Percentiles rank a stretch among this genome's conserved stretches.
phyloP scores from a whole-genome alignment of 2,329 filamentous ascomycete genomes.

The Verticillium dahliae region DNA sequence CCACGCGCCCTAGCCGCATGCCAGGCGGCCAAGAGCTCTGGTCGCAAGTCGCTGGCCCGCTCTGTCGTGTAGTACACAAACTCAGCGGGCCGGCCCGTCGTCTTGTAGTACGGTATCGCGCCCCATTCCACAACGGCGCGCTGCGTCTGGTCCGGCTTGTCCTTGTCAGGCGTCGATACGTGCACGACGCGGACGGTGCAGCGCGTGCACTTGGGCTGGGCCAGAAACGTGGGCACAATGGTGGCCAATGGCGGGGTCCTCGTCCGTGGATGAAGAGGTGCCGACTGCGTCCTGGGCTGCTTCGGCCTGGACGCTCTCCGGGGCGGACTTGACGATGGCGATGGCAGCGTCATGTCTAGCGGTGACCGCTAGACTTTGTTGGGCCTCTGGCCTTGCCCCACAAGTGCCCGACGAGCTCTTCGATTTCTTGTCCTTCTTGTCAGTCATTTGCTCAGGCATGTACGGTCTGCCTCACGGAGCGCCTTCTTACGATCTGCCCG shows the following conservation, averaged over 20 bases:
- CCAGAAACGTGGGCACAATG: constrained; percentile 9
- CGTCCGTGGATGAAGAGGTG: constrained; percentile 8
- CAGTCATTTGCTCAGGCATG: neutral
- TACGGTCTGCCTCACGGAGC: neutral
- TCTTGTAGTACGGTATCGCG: constrained; percentile 10
- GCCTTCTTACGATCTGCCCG: neutral
- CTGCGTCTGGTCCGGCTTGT: neutral
- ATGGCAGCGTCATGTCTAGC: neutral
- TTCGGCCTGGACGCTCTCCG: neutral
- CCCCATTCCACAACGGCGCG: constrained; percentile 12
- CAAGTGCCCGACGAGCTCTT: neutral
- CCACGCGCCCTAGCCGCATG: neutral
- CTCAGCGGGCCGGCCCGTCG: constrained; percentile 9
- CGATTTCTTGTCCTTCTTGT: neutral
- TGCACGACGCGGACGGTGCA: constrained; percentile 12
- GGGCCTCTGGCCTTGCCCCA: neutral
- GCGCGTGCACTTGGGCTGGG: constrained; percentile 7
- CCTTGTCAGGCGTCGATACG: constrained; percentile 2
- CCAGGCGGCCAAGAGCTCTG: constrained; percentile 6
- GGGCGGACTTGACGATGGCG: neutral
- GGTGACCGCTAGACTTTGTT: neutral
- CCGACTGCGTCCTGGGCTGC: neutral
- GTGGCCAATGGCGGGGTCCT: constrained; percentile 9
- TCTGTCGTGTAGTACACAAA: constrained; percentile 11
- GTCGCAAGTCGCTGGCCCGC: constrained; percentile 7